These are phyloP conservation scores for Lipomyces lipofer DNA, from an alignment of 805 yeast species.

Conservation along the genomic window DNA sequence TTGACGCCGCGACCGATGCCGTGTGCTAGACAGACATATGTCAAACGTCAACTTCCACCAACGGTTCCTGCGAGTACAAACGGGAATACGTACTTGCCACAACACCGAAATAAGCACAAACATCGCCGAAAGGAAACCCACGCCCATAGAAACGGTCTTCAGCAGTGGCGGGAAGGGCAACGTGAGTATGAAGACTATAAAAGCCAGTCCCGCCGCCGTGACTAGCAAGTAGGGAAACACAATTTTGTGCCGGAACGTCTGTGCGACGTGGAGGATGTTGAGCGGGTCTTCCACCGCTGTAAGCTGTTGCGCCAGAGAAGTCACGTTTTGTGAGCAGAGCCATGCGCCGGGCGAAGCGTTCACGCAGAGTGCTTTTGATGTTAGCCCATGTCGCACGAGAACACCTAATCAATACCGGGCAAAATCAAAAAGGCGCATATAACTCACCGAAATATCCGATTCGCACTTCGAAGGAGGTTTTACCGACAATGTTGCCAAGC, in stretches of 20 bases:
- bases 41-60: background rate
- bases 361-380: conserved; percentile 18
- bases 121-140: conserved; percentile 18
- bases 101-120: conserved; percentile 26
- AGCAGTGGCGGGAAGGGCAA: conserved; percentile 28
- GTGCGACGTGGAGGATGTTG: conserved; percentile 23
- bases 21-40: too few species aligned
- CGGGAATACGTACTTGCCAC: too few species aligned
- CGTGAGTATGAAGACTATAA: conserved; percentile 20
- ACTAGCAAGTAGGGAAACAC: conserved; percentile 27
- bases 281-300: conserved; percentile 21
- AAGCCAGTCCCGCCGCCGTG: conserved; percentile 19
- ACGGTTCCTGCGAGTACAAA: too few species aligned
- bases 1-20: conserved; percentile 21
- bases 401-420: background rate
- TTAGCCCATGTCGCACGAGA: too few species aligned
- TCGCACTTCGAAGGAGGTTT: conserved; percentile 18
- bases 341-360: conserved; percentile 10
- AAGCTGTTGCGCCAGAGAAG: conserved; percentile 14
- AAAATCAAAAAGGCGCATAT: background rate
- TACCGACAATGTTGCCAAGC: conserved; percentile 21
- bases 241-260: conserved; percentile 15
- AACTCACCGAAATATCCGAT: conserved; percentile 28
- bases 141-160: conserved; percentile 4
- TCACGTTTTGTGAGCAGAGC: conserved; percentile 26